These are phyloP conservation scores for Schwanniomyces etchellsii DNA, from an alignment of 1,139 yeast genomes.

Conservation along the genomic window DNA sequence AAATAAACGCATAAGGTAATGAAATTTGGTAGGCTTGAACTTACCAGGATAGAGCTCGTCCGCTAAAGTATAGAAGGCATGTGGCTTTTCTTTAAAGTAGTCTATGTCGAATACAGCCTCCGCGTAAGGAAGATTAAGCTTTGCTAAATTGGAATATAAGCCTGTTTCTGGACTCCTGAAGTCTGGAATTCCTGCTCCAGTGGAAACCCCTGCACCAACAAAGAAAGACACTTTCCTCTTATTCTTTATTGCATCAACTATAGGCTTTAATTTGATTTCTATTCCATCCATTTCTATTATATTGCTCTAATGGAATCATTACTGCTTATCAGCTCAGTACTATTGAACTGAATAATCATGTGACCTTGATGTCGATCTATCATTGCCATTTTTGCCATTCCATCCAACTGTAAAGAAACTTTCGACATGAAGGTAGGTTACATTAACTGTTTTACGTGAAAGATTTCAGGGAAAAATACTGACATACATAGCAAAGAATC, in stretches of 20 bases:
- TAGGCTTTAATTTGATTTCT: slow-evolving; percentile 12
- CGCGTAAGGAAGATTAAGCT: slow-evolving; percentile 76
- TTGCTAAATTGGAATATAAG: slow-evolving; percentile 71
- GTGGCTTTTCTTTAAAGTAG: slow-evolving; percentile 67
- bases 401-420: no score
- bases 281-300: slow-evolving; percentile 10
- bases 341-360: background rate
- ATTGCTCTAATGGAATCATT: no score
- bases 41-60: slow-evolving; percentile 85
- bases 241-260: slow-evolving; percentile 16
- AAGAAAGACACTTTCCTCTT: slow-evolving; percentile 38
- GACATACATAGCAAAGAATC: slow-evolving; percentile 62
- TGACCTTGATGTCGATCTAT: no score
- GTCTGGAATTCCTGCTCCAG: slow-evolving; percentile 92
- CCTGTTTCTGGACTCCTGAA: slow-evolving; percentile 92
- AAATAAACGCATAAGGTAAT: slow-evolving; percentile 59
- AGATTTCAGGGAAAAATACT: slow-evolving; percentile 5
- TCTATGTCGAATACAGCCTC: slow-evolving; percentile 94
- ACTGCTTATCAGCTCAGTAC: slow-evolving; percentile 1
- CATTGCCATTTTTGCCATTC: no score
- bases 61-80: slow-evolving; percentile 80
- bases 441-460: background rate
- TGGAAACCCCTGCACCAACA: slow-evolving; percentile 92
- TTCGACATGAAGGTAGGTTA: slow-evolving; percentile 7
- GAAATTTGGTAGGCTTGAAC: slow-evolving; percentile 78